Percentiles rank a stretch among this genome's conserved stretches.
phyloP scores from a whole-genome alignment of 1,284 basidiomycete species.

The Apiotrichum veenhuisii region DNA sequence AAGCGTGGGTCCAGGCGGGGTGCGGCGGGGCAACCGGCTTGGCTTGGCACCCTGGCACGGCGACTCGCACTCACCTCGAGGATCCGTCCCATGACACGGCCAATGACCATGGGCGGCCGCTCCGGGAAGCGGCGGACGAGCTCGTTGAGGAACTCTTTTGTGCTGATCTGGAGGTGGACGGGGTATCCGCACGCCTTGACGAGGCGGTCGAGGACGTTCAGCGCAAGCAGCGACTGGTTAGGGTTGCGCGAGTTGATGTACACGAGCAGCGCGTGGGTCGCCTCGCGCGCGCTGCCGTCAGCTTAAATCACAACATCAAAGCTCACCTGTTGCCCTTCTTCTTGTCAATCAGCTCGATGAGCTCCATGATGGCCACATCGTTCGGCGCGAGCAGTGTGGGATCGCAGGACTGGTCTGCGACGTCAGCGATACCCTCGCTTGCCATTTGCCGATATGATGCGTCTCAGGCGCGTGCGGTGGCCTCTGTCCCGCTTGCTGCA shows the following conservation, averaged over 20 bases:
- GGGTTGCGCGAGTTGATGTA: slow-evolving; percentile 48
- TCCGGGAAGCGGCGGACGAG: slow-evolving; percentile 97
- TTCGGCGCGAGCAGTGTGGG: slow-evolving; percentile 83
- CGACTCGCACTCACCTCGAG: slow-evolving; percentile 60
- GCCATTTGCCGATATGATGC: background rate
- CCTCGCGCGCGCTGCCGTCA: slow-evolving; percentile 32
- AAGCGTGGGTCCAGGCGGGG: background rate
- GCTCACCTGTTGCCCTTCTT: slow-evolving; percentile 96
- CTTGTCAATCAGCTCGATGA: slow-evolving; percentile 85
- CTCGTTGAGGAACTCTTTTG: slow-evolving; percentile 98
- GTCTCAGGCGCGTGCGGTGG: too few species aligned
- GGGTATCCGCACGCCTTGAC: slow-evolving; percentile 95
- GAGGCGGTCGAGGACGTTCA: slow-evolving; percentile 79
- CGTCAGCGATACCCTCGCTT: background rate
- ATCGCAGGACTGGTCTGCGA: slow-evolving; percentile 72
- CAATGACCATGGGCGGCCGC: slow-evolving; percentile 89
- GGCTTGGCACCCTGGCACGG: background rate
- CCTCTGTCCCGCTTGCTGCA: too few species aligned
- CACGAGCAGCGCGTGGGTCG: slow-evolving; percentile 54
- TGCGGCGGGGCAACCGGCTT: background rate
- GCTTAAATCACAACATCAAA: background rate
- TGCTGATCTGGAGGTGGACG: slow-evolving; percentile 94
- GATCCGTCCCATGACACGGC: slow-evolving; percentile 90
- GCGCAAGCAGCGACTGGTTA: slow-evolving; percentile 39
- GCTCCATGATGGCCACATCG: slow-evolving; percentile 85